Conservation (phyloP, 2,329 filamentous ascomycete genomes). For the Colletotrichum tamarilloi region DNA sequence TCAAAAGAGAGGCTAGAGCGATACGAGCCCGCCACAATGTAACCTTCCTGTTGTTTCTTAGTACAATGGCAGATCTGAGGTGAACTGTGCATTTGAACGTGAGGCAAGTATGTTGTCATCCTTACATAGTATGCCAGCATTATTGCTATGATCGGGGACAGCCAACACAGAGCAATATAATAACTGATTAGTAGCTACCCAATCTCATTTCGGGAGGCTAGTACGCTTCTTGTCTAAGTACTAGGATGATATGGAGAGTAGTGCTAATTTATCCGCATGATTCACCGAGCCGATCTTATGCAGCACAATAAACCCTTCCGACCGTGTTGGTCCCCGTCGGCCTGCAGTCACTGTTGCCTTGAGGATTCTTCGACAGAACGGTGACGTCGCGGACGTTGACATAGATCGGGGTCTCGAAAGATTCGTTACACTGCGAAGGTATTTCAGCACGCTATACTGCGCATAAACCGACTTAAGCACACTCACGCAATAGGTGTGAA, state of each 20-base stretch:
- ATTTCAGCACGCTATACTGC: neutral
- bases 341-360: neutral
- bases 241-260: too few relatives aligned
- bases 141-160: neutral
- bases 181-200: too few relatives aligned
- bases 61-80: too few relatives aligned
- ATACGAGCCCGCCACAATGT: neutral
- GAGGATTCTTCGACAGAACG: neutral
- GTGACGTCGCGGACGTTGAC: neutral
- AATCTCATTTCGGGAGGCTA: too few relatives aligned
- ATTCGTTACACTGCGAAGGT: neutral
- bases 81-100: neutral
- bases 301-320: neutral
- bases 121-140: neutral
- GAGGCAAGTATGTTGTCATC: neutral
- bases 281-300: neutral
- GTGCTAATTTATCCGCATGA: accelerated
- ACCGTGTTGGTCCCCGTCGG: neutral
- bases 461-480: neutral
- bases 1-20: neutral
- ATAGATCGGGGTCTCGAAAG: neutral
- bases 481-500: neutral
- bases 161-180: too few relatives aligned
- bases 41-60: neutral
- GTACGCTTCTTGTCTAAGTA: too few relatives aligned